Percentiles rank a stretch among this genome's conserved stretches.
Evolutionary conservation across 805 yeast genomes (phyloP).

Genomic region (Candida adriatica): DNA sequence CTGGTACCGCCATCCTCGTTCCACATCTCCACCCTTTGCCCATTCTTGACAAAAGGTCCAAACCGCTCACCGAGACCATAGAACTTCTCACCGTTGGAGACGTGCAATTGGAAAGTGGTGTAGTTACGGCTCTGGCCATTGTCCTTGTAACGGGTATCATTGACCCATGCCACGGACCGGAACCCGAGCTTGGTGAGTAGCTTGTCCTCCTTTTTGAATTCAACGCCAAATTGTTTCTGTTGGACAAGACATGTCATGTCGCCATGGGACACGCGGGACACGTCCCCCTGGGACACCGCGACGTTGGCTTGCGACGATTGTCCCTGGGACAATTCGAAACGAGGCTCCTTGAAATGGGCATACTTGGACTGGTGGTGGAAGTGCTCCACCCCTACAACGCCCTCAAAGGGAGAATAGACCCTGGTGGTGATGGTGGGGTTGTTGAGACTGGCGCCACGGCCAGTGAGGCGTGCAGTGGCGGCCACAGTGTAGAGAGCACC

Average conservation of each 20-base stretch:
- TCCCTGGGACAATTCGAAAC: constrained; percentile 11
- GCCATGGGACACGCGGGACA: constrained; percentile 6
- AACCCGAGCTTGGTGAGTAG: constrained; percentile 18
- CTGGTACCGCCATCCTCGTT: constrained; percentile 22
- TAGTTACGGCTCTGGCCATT: constrained; percentile 9
- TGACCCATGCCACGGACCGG: constrained; percentile 20
- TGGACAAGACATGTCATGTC: constrained; percentile 11
- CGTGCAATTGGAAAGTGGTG: constrained; percentile 16
- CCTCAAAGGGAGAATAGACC: constrained; percentile 11
- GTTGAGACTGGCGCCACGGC: constrained; percentile 16
- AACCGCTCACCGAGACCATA: constrained; percentile 21
- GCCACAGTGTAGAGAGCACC: constrained; percentile 13
- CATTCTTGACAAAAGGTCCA: constrained; percentile 20
- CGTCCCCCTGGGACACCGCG: constrained; percentile 4
- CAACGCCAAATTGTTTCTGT: constrained; percentile 14
- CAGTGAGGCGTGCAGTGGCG: constrained; percentile 6
- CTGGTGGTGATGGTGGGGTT: constrained; percentile 19
- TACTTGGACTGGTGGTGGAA: constrained; percentile 19
- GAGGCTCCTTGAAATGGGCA: constrained; percentile 12
- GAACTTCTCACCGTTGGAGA: constrained; percentile 19
- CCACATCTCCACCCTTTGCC: constrained; percentile 21
- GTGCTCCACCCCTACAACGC: constrained; percentile 18
- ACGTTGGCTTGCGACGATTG: constrained; percentile 4
- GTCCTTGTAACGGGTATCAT: constrained; percentile 11
- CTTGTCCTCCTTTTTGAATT: constrained; percentile 13